Evolutionary conservation across 768 basidiomycete genomes (phyloP), one percentile per base, ranked within the genome.

Genomic region (Hemileccinum rubropunctum): DNA sequence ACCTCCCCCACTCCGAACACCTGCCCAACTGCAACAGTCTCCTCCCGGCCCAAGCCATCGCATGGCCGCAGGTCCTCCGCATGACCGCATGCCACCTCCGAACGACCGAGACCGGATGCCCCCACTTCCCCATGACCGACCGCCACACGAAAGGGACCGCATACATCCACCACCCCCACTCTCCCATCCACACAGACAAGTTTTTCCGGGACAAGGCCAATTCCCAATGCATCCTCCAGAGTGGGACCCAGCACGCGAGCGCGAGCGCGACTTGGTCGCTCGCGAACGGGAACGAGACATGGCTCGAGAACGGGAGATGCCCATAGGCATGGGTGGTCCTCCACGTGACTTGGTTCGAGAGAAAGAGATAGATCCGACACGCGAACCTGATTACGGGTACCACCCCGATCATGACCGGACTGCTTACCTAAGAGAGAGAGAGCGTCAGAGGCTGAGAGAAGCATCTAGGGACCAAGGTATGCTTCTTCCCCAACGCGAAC

Each of bases 191-290:
- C 64, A 59, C 37, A 54, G 56, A 42, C 57, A 47, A 45, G 48
- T 30, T 17, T 60, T 66, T 13, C 66, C 67, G 0, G 66, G 67
- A 4, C 66, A 69, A 38, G 59, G 67, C 35, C 63, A 67, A 35
- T 69, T 67, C 48, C 67, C 65, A 37, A 28, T 59, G 0, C 59
- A 61, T 33, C 60, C 65, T 23, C 57, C 64, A 4, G 64, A 66
- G 9, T 67, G 64, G 65, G 64, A 65, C 17, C 37, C 49, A 13
- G 44, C 42, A 3, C 55, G 65, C 0, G 66, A 68, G 9, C 61
- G 60, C 1, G 67, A 67, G 5, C 52, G 52, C 14, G 64, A 53
- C 42, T 41, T 54, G 36, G 8, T 30, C 11, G 47, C 38, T 41
- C 57, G 58, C 18, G 63, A 61, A 20, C 62, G 62, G 15, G 64